These are phyloP conservation scores for Xylaria sp. DNA, from an alignment of 2,329 filamentous ascomycete species.

Conservation along the genomic window DNA sequence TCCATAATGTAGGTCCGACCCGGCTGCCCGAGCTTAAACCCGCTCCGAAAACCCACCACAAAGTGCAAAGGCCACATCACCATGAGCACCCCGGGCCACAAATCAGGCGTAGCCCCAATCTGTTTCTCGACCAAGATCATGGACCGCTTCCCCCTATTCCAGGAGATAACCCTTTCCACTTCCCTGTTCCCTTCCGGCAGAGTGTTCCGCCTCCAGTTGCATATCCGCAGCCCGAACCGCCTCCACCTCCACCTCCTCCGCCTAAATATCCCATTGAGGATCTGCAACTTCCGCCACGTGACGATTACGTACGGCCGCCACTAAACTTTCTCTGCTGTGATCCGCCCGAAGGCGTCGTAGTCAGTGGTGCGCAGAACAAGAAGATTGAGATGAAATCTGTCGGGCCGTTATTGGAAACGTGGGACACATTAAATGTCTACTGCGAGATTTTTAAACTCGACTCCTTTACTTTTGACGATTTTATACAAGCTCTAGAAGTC, in stretches of 20 bases:
- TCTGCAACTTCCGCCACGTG: constrained; percentile 78
- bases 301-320: constrained; percentile 74
- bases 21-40: constrained; percentile 80
- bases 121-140: constrained; percentile 52
- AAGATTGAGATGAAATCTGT: constrained; percentile 85
- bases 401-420: constrained; percentile 87
- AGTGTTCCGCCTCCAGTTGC: constrained; percentile 59
- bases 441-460: constrained; percentile 94
- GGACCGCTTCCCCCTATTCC: constrained; percentile 55
- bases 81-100: constrained; percentile 52
- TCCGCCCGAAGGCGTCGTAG: constrained; percentile 62
- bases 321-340: constrained; percentile 82
- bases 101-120: constrained; percentile 54
- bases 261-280: constrained; percentile 98
- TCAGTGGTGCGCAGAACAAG: constrained; percentile 60
- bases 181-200: constrained; percentile 57
- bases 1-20: constrained; percentile 58
- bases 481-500: constrained; percentile 85
- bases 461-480: constrained; percentile 98
- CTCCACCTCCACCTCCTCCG: constrained; percentile 73
- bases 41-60: constrained; percentile 72
- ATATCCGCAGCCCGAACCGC: constrained; percentile 59
- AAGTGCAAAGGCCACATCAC: constrained; percentile 65
- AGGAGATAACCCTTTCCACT: constrained; percentile 60
- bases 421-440: constrained; percentile 98